Evolutionary conservation across 139 green algal species (phyloP).

Genomic region (Tetratostichococcus sp.): DNA sequence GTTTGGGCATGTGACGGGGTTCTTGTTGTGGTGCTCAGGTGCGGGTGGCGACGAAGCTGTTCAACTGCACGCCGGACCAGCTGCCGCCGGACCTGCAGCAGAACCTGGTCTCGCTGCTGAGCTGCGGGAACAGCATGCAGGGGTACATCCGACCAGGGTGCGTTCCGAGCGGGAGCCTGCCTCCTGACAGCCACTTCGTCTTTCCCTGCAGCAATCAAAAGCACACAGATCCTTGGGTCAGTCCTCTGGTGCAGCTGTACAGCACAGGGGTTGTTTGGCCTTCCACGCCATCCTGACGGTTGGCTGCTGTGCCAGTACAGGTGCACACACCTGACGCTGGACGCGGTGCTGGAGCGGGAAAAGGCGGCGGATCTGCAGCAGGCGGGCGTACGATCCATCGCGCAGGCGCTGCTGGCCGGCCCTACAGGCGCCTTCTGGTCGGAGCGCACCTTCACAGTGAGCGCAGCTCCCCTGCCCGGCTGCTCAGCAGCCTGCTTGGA

Average conservation of each 20-base stretch:
- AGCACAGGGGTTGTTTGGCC: too few species aligned
- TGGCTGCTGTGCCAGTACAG: too few species aligned
- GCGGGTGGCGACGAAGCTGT: slow-evolving; percentile 68
- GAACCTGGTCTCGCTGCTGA: slow-evolving; percentile 19
- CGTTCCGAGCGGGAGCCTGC: slow-evolving; percentile 59
- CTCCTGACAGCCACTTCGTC: background rate
- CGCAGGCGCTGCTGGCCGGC: background rate
- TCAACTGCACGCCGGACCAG: slow-evolving; percentile 71
- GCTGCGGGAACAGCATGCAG: slow-evolving; percentile 40
- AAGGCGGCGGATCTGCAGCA: slow-evolving; percentile 21
- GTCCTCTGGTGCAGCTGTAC: slow-evolving; percentile 31
- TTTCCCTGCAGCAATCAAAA: too few species aligned
- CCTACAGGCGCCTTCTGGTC: slow-evolving; percentile 31
- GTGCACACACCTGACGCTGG: background rate
- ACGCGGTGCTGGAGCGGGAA: background rate
- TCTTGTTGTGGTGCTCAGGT: background rate
- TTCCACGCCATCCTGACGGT: too few species aligned
- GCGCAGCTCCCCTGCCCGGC: slow-evolving; percentile 12
- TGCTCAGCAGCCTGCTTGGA: too few species aligned
- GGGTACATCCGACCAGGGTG: slow-evolving; percentile 74
- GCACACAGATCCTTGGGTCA: too few species aligned
- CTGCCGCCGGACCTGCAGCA: slow-evolving; percentile 58
- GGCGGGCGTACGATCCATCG: background rate
- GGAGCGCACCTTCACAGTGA: slow-evolving; percentile 43
- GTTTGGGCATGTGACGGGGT: too few species aligned